A percentile compares a stretch with the other conserved stretches of the same genome.
These are phyloP conservation scores for Hypoxylon lenormandii DNA, from an alignment of 495 filamentous ascomycete genomes.

Conservation along the genomic window DNA sequence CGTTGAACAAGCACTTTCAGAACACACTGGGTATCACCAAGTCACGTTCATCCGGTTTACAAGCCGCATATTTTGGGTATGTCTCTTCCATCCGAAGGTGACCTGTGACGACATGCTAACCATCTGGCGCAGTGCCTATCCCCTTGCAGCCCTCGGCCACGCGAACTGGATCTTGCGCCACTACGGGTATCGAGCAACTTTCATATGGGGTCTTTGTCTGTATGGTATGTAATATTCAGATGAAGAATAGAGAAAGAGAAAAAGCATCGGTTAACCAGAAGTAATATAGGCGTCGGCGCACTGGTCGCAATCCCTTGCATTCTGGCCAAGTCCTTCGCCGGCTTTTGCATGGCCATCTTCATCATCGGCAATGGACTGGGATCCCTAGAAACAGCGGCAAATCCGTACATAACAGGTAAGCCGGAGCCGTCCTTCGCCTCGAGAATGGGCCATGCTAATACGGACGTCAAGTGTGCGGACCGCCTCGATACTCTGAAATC, in stretches of 20 bases:
- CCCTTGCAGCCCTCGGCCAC: slow-evolving; percentile 70
- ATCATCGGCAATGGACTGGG: slow-evolving; percentile 76
- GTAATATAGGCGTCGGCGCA: slow-evolving; percentile 42
- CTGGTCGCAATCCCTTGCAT: slow-evolving; percentile 58
- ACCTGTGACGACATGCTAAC: slow-evolving; percentile 6
- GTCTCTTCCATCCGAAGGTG: slow-evolving; percentile 10
- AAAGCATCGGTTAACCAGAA: slow-evolving; percentile 1
- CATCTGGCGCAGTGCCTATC: slow-evolving; percentile 60
- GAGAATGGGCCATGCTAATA: no score
- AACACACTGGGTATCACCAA: slow-evolving; percentile 51
- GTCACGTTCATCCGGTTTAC: slow-evolving; percentile 52
- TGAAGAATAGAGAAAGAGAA: slow-evolving; percentile 38
- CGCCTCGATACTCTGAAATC: slow-evolving; percentile 74
- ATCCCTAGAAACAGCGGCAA: slow-evolving; percentile 78
- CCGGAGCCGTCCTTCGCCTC: not conserved
- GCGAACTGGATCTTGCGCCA: slow-evolving; percentile 74
- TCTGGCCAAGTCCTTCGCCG: slow-evolving; percentile 68
- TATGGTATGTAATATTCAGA: slow-evolving; percentile 59
- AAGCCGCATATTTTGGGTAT: slow-evolving; percentile 56
- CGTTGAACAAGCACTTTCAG: slow-evolving; percentile 58
- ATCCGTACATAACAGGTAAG: slow-evolving; percentile 70
- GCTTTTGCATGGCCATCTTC: slow-evolving; percentile 77
- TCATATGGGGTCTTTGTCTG: slow-evolving; percentile 68
- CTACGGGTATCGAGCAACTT: slow-evolving; percentile 71
- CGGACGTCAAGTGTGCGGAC: slow-evolving; percentile 65